Evolutionary conservation across 768 basidiomycete species (phyloP), one percentile per base, ranked within the genome.

Genomic region (Suillus weaverae): DNA sequence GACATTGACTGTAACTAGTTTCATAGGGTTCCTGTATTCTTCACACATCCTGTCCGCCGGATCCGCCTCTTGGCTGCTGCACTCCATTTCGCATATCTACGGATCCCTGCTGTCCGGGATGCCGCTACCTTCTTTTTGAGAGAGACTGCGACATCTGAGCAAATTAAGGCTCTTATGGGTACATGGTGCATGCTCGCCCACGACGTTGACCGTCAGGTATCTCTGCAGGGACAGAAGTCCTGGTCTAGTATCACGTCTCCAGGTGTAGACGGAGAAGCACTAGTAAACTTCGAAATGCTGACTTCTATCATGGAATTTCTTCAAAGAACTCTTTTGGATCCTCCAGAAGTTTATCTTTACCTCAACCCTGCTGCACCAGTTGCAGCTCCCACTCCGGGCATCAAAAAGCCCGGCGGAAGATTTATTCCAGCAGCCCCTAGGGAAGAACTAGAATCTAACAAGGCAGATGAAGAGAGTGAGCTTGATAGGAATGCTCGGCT

Each of bases 11-110:
- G 13, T 43, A 54, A 62, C 53, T 64, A 97, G 95, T 78, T 94
- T 39, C 92, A 97, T 75, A 94, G 97, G 76, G 78, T 91, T n/a
- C 88, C 95, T 0, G 81, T 89, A 1, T 82, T 97, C 18, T 86
- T 94, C 61, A 80, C 92, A 38, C 92, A 96, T 67, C 86, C 93
- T 0, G 89, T 90, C 10, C 86, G 94, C 39, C 87, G 92, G 48
- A 81, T 95, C 55, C 89, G 89, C 11, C 73, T 82, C 35, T 82
- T 86, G 5, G 83, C 87, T 35, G 86, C 84, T 46, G 81, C 80
- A 1, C 73, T 91, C 3, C 93, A 97, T 67, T 70, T 83, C 0
- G 82, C 86, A 8, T 78, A 97, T 14, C 82, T 96, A 2, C 81
- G 83, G 4, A 82, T 91, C 4, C 74, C 84, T 0, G 63, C 77